Evolutionary conservation across 2,329 filamentous ascomycete genomes (phyloP), one percentile per base, ranked within the genome.

Genomic region (Dryadomyces sulphureus): DNA sequence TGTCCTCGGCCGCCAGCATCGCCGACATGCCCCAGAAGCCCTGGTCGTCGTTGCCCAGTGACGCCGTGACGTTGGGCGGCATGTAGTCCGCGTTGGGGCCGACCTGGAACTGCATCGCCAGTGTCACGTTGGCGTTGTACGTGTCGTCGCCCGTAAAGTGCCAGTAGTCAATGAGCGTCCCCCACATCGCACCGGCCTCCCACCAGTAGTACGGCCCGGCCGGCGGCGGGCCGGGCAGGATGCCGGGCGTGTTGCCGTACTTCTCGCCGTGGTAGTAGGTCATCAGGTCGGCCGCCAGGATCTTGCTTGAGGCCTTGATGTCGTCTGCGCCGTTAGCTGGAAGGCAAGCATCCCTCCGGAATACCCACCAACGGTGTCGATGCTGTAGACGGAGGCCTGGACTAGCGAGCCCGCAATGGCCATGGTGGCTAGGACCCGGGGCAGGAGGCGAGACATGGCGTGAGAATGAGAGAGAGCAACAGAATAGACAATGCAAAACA

Each of bases 41-140:
- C 59, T 79, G 75, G 50, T 79, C 75, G 51, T 79, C 75, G 54
- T 79, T 79, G 42, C 72, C 73, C 35, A 68, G 55, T 3, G 56
- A 58, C 4, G 58, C 60, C 2, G 67, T 65, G 48, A 62, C 60
- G 54, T 71, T 71, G 2, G 53, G 49, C 0, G 72, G 72, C 64
- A 72, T 65, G 58, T 66, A 76, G 39, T 75, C 61, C 35, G 60
- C 53, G 38, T 69, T 62, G 1, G 64, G 59, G 6, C 71, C 72
- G 16, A 61, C 56, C 53, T 76, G 72, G 50, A 62, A 64, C 17
- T 66, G 55, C 36, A 75, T 54, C 3, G 63, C 69, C 50, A 69
- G 56, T 8, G 59, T 64, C 7, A 67, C 59, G 14, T 68, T 57
- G 16, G 62, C 58, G 54, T 76, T 73, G 58, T 76, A 77, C 12